Conservation (phyloP, 2,329 filamentous ascomycete species). For the Rhinocladiella similis region DNA sequence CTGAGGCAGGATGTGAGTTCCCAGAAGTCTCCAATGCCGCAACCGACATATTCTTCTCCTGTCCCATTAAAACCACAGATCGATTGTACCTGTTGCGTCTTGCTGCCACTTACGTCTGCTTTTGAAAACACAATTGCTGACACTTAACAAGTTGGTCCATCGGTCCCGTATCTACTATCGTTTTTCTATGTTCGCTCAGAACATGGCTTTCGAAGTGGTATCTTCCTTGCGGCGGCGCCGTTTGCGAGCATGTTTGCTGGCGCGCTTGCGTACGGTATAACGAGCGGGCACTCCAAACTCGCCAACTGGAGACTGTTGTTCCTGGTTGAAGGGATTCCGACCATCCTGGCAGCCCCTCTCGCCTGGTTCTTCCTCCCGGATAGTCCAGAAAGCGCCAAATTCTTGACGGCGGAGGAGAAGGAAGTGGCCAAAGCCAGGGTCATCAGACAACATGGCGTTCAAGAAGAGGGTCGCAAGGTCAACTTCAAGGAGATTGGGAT, state of each 20-base stretch:
- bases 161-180: conserved; percentile 49
- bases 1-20: conserved; percentile 39
- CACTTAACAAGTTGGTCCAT: background rate
- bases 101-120: background rate
- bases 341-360: conserved; percentile 54
- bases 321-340: conserved; percentile 65
- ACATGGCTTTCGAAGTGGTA: conserved; percentile 56
- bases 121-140: background rate
- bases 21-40: conserved; percentile 30
- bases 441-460: conserved; percentile 31
- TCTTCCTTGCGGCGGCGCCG: conserved; percentile 59
- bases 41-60: too few species aligned
- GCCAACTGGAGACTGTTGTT: conserved; percentile 67
- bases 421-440: conserved; percentile 44
- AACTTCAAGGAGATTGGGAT: conserved; percentile 50
- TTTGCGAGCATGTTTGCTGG: conserved; percentile 80
- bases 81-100: too few species aligned
- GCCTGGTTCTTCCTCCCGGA: conserved; percentile 57
- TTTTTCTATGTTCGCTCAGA: conserved; percentile 62
- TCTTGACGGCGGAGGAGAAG: conserved; percentile 42
- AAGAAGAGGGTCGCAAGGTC: conserved; percentile 44
- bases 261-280: conserved; percentile 65
- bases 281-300: conserved; percentile 56
- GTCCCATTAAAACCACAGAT: background rate
- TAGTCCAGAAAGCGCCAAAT: conserved; percentile 45